These are phyloP conservation scores for Tuber calosporum DNA, from an alignment of 495 filamentous ascomycete species.

Conservation along the genomic window DNA sequence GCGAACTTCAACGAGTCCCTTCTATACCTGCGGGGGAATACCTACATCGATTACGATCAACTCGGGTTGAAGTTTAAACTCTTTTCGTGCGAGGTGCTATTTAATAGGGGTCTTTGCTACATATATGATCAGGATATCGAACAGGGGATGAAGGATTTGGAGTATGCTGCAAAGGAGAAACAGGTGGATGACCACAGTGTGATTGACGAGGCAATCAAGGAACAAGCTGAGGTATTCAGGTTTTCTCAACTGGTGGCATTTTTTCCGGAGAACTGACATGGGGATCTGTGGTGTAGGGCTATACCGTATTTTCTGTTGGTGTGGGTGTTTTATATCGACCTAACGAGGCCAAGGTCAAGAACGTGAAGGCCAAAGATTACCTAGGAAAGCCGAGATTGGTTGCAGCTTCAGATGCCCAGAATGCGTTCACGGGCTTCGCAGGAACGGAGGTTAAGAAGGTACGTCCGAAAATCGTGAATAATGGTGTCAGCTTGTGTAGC, in stretches of 20 bases:
- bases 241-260: not conserved
- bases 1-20: constrained; percentile 99
- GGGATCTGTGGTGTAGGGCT: constrained; percentile 56
- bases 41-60: constrained; percentile 96
- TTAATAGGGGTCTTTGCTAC: constrained; percentile 96
- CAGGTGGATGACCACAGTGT: constrained; percentile 91
- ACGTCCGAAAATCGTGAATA: constrained; percentile 17
- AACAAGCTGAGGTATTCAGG: constrained; percentile 72
- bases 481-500: not conserved
- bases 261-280: constrained; percentile 12
- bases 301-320: constrained; percentile 98
- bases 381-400: constrained; percentile 88
- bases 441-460: constrained; percentile 67
- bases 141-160: constrained; percentile 81
- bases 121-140: constrained; percentile 91
- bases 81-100: constrained; percentile 94
- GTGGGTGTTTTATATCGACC: constrained; percentile 91
- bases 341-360: constrained; percentile 96
- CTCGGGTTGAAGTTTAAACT: constrained; percentile 92
- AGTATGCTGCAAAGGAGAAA: constrained; percentile 92
- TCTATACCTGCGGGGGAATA: constrained; percentile 89
- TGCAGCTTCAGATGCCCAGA: constrained; percentile 74
- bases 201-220: constrained; percentile 90
- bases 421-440: constrained; percentile 69
- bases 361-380: constrained; percentile 94